phyloP scores from a whole-genome alignment of 805 yeast species.

The Ogataea populi-albae region DNA sequence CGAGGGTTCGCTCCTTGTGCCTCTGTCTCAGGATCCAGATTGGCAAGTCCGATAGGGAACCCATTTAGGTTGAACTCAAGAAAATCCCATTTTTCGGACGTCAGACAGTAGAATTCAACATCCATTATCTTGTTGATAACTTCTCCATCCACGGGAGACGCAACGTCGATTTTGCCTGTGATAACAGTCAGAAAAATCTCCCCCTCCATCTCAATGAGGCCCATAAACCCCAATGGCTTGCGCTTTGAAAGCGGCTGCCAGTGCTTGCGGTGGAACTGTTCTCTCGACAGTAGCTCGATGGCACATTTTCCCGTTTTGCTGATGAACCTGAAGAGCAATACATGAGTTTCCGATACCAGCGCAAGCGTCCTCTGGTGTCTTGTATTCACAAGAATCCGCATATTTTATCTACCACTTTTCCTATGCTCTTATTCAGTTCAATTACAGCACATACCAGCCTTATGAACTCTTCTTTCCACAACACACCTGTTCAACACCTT shows the following conservation, averaged over 20 bases:
- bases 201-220: constrained; percentile 66
- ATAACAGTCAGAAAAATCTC: constrained; percentile 77
- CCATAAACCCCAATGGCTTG: constrained; percentile 68
- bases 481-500: no score
- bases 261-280: constrained; percentile 35
- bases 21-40: constrained; percentile 37
- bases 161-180: constrained; percentile 73
- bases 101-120: constrained; percentile 85
- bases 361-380: constrained; percentile 40
- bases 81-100: constrained; percentile 75
- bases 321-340: constrained; percentile 44
- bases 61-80: constrained; percentile 68
- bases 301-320: constrained; percentile 39
- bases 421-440: no score
- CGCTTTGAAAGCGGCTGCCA: constrained; percentile 43
- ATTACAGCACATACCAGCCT: no score
- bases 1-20: constrained; percentile 20
- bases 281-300: constrained; percentile 45
- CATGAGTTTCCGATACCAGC: constrained; percentile 41
- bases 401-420: no score
- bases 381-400: constrained; percentile 37
- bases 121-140: constrained; percentile 73
- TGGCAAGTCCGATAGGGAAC: no score
- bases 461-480: no score
- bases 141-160: constrained; percentile 77